Evolutionary conservation across 106 monocot species (phyloP).

Genomic region (Dendrobium chrysotoxum): DNA sequence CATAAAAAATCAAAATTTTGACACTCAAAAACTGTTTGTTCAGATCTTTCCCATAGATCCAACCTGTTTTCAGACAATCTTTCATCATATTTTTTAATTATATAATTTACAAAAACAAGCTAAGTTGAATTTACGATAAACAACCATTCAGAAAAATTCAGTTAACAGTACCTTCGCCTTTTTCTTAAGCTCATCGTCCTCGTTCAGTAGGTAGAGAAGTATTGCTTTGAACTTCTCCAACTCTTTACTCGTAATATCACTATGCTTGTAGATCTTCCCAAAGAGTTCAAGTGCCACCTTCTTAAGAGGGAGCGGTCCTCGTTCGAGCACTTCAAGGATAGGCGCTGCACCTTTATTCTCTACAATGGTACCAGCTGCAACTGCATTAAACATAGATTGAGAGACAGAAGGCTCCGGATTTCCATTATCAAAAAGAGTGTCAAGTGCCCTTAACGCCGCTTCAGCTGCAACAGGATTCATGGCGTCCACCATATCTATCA

Average conservation of each 20-base stretch:
- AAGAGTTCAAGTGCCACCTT: conserved; percentile 7
- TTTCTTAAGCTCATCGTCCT: background rate
- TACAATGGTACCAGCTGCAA: background rate
- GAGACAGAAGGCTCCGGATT: background rate
- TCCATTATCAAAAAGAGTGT: background rate
- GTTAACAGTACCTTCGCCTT: background rate
- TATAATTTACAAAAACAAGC: background rate
- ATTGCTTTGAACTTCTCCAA: background rate
- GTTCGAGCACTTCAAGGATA: conserved; percentile 12
- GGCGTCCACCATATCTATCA: conserved; percentile 1
- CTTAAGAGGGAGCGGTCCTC: background rate
- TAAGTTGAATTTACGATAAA: background rate
- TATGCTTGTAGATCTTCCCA: background rate
- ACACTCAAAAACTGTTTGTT: no score
- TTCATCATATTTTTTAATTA: background rate
- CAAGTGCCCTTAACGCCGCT: conserved; percentile 9
- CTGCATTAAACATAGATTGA: background rate
- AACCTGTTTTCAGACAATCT: no score
- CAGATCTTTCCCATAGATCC: no score
- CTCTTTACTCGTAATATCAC: background rate
- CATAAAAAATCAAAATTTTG: no score
- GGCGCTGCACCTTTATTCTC: conserved; percentile 2
- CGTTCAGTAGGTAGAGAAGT: background rate
- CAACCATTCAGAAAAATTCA: background rate
- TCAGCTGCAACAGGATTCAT: background rate